Percentiles rank a stretch among this genome's conserved stretches.
Conservation (phyloP, 306 rosid species). For the Cucurbita ficifolia region DNA sequence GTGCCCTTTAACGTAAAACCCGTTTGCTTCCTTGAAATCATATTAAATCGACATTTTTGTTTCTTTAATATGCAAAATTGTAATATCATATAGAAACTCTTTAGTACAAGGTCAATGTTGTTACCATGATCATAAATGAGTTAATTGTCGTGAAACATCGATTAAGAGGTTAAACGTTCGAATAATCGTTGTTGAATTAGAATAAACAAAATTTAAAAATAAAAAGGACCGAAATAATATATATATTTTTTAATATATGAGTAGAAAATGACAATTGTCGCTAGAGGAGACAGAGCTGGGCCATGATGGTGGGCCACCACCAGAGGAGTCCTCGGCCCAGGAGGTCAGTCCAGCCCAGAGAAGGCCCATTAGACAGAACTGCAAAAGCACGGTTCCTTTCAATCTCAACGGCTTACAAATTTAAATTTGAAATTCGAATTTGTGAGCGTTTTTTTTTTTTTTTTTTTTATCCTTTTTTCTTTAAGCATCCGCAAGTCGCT, state of each 20-base stretch:
- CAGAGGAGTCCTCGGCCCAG: not conserved
- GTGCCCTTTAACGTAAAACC: conserved; percentile 23
- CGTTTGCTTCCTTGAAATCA: conserved; percentile 15
- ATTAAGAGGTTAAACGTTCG: no score
- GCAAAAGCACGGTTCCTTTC: not conserved
- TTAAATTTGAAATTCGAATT: conserved; percentile 6
- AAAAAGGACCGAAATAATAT: no score
- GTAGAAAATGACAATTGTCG: not conserved
- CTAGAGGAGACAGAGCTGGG: not conserved
- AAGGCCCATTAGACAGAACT: not conserved
- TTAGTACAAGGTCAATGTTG: no score
- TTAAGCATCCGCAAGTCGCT: not conserved
- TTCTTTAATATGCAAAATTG: no score
- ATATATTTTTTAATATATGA: no score
- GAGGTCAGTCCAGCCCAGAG: not conserved
- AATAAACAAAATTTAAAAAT: no score
- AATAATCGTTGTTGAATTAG: no score
- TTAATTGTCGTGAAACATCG: no score
- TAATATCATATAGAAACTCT: no score
- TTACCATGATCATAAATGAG: no score
- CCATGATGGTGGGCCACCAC: not conserved
- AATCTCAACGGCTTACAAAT: not conserved
- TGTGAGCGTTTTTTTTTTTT: not conserved
- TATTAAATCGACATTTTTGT: no score
- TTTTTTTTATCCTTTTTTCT: not conserved